A percentile compares a stretch with the other conserved stretches of the same genome.
Evolutionary conservation across 2,329 filamentous ascomycete genomes (phyloP).

Genomic region (Fusarium proliferatum): DNA sequence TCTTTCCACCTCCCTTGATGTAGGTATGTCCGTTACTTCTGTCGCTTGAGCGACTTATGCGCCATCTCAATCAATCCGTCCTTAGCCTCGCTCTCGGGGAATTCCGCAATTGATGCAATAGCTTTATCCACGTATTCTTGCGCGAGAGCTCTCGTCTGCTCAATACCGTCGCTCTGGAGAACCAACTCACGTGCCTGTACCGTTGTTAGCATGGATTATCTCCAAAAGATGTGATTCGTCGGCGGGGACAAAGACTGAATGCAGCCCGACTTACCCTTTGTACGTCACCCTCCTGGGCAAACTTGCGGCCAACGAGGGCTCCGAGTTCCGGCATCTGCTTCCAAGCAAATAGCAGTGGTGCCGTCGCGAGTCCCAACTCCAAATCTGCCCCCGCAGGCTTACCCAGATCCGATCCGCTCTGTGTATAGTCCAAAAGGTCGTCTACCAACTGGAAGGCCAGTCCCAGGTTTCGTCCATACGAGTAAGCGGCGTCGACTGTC

Average conservation of each 20-base stretch:
- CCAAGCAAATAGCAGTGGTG: conserved; percentile 95
- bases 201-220: conserved; percentile 36
- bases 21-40: conserved; percentile 71
- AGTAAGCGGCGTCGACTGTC: conserved; percentile 90
- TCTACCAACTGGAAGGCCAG: conserved; percentile 97
- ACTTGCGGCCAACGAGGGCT: conserved; percentile 90
- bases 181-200: conserved; percentile 87
- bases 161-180: conserved; percentile 83
- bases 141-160: conserved; percentile 90
- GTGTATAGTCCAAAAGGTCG: conserved; percentile 97
- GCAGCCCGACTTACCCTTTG: conserved; percentile 69
- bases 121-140: conserved; percentile 92
- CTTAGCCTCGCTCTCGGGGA: conserved; percentile 96
- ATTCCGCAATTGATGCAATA: conserved; percentile 81
- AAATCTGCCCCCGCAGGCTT: conserved; percentile 96
- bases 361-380: conserved; percentile 92
- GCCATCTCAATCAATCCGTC: conserved; percentile 93
- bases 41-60: conserved; percentile 86
- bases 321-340: conserved; percentile 87
- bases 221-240: conserved; percentile 35
- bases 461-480: conserved; percentile 92
- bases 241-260: neutral
- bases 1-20: neutral
- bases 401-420: conserved; percentile 84
- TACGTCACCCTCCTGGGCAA: conserved; percentile 85